These are phyloP conservation scores for Mycena galericulata DNA, from an alignment of 768 basidiomycete genomes.

Conservation along the genomic window DNA sequence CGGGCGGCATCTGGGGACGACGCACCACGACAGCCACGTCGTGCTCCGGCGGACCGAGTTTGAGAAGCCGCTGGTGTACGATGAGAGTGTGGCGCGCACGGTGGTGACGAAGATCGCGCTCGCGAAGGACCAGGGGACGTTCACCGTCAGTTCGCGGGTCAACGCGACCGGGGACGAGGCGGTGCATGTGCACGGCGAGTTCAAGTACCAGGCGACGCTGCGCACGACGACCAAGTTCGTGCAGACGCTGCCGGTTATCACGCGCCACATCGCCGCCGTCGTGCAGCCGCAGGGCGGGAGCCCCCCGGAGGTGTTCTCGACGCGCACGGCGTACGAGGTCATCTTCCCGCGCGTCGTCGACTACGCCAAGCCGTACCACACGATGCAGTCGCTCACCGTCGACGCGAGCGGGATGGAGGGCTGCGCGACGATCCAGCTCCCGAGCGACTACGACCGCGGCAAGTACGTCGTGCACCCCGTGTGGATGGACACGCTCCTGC, in stretches of 20 bases:
- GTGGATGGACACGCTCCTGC: constrained; percentile 76
- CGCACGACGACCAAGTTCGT: constrained; percentile 53
- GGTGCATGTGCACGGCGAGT: constrained; percentile 61
- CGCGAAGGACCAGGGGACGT: constrained; percentile 52
- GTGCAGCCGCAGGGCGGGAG: constrained; percentile 39
- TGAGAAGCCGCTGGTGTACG: constrained; percentile 65
- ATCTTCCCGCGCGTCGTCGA: constrained; percentile 78
- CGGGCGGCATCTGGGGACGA: constrained; percentile 43
- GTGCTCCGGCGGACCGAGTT: constrained; percentile 60
- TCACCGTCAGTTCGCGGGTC: constrained; percentile 59
- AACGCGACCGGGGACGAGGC: constrained; percentile 46
- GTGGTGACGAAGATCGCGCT: constrained; percentile 56
- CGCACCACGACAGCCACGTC: constrained; percentile 47
- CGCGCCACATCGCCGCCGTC: constrained; percentile 46
- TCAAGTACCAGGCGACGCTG: constrained; percentile 49
- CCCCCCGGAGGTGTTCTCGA: constrained; percentile 61
- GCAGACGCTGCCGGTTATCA: constrained; percentile 48
- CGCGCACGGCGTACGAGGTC: constrained; percentile 70
- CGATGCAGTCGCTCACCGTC: constrained; percentile 67
- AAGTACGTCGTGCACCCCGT: constrained; percentile 62
- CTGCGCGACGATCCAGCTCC: constrained; percentile 61
- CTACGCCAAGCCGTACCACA: constrained; percentile 69
- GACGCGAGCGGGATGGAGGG: constrained; percentile 61
- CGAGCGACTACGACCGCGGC: constrained; percentile 43
- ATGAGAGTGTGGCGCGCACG: constrained; percentile 42